These are phyloP conservation scores for Penicillium maclennaniae DNA, from an alignment of 495 filamentous ascomycete genomes.

Conservation along the genomic window DNA sequence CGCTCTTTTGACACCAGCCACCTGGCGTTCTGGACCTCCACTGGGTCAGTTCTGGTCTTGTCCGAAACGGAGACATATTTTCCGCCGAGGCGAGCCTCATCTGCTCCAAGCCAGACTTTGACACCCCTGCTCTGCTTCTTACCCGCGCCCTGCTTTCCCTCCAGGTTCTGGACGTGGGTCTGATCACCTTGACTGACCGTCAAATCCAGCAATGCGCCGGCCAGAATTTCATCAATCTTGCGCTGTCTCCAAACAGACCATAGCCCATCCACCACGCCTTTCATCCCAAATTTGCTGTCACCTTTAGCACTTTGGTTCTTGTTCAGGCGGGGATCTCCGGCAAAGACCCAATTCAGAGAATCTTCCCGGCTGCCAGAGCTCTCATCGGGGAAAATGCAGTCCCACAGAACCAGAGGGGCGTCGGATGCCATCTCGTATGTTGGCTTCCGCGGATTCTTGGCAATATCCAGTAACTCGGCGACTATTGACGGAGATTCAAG, in stretches of 20 bases:
- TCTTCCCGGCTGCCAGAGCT: conserved; percentile 50
- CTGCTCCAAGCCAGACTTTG: conserved; percentile 69
- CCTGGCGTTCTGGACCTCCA: conserved; percentile 71
- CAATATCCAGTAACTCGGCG: conserved; percentile 65
- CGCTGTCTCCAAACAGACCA: conserved; percentile 79
- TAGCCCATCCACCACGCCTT: conserved; percentile 65
- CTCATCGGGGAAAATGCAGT: conserved; percentile 79
- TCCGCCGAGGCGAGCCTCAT: conserved; percentile 55
- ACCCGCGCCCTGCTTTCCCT: conserved; percentile 18
- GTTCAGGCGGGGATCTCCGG: conserved; percentile 51
- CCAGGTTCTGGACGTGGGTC: conserved; percentile 17
- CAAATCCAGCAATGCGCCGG: conserved; percentile 61
- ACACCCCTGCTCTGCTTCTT: conserved; percentile 40
- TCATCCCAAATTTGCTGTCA: conserved; percentile 56
- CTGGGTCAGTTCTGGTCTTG: conserved; percentile 56
- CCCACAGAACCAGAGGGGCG: conserved; percentile 87
- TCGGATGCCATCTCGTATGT: conserved; percentile 88
- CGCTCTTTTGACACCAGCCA: conserved; percentile 70
- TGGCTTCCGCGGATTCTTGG: conserved; percentile 66
- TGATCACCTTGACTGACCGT: conserved; percentile 51
- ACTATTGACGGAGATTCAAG: conserved; percentile 73
- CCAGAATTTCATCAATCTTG: conserved; percentile 86
- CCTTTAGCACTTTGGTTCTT: conserved; percentile 31
- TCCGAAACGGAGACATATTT: conserved; percentile 69
- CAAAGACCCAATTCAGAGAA: conserved; percentile 74